Evolutionary conservation across 306 rosid species (phyloP).

Genomic region (Elaeagnus macrophylla): DNA sequence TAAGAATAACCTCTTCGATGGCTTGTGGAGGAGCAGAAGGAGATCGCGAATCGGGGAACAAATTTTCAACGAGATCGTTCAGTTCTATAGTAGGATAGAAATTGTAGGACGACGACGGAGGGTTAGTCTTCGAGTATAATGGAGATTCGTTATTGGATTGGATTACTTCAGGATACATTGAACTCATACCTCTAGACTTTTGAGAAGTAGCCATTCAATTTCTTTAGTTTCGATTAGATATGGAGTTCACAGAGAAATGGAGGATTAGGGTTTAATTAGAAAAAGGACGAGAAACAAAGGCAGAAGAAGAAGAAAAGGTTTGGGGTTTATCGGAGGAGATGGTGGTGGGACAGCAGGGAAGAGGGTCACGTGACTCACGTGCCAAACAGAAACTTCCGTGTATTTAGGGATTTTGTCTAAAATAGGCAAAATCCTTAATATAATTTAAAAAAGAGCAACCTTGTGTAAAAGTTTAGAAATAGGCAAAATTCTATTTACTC

Average conservation of each 20-base stretch:
- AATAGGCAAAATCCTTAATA: no score
- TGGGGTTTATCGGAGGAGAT: background rate
- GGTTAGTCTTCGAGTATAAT: constrained; percentile 13
- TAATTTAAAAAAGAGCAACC: no score
- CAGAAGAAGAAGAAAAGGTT: background rate
- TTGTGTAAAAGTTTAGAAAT: no score
- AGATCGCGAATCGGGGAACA: constrained; percentile 24
- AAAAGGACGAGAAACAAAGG: background rate
- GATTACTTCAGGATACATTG: constrained; percentile 19
- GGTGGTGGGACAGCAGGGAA: background rate
- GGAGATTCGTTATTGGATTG: constrained; percentile 16
- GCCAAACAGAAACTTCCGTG: background rate
- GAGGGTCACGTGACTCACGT: no score
- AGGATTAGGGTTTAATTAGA: constrained; percentile 4
- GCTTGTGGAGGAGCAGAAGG: constrained; percentile 53
- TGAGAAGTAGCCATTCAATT: constrained; percentile 5
- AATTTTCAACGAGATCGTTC: constrained; percentile 40
- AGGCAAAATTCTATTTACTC: no score
- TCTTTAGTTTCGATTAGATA: background rate
- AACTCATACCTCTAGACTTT: background rate
- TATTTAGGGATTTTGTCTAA: no score
- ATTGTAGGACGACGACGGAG: constrained; percentile 22
- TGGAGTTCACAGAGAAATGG: background rate
- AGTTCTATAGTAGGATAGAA: constrained; percentile 52
- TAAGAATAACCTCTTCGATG: constrained; percentile 43